Percentiles rank a stretch among this genome's conserved stretches.
Conservation (phyloP, 2,329 filamentous ascomycete genomes). For the Diaporthe helianthi region DNA sequence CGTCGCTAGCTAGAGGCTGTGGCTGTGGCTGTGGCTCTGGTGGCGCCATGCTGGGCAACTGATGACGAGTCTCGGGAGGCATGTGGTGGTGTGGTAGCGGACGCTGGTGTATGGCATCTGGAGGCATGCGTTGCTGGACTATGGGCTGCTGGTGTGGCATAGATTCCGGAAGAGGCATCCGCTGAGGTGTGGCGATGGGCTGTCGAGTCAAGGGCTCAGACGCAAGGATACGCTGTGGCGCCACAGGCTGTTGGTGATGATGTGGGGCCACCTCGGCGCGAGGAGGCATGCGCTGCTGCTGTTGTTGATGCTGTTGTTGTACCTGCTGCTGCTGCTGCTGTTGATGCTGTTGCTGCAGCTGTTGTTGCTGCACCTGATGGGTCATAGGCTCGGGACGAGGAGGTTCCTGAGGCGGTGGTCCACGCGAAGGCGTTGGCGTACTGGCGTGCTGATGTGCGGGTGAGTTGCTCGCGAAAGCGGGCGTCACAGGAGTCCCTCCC, state of each 20-base stretch:
- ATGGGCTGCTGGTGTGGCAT: slow-evolving; percentile 14
- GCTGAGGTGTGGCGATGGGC: background rate
- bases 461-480: background rate
- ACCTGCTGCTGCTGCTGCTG: background rate
- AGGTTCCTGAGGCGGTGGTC: slow-evolving; percentile 4
- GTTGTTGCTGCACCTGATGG: background rate
- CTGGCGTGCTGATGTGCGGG: slow-evolving; percentile 1
- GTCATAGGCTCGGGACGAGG: background rate
- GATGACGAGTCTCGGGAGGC: background rate
- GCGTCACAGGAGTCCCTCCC: slow-evolving; percentile 1
- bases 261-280: background rate
- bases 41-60: background rate
- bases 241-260: slow-evolving; percentile 13
- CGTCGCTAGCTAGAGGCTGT: background rate
- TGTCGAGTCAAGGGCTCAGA: slow-evolving; percentile 8
- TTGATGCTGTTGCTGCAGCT: background rate
- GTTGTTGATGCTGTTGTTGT: background rate
- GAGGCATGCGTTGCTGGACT: slow-evolving; percentile 14
- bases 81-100: slow-evolving; percentile 12
- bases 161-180: slow-evolving; percentile 12
- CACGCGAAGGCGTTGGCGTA: background rate
- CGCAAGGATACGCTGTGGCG: slow-evolving; percentile 8
- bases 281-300: background rate
- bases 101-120: background rate
- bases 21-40: too few species aligned